phyloP scores from a whole-genome alignment of 345 rosid species.

The Noccaea caerulescens region DNA sequence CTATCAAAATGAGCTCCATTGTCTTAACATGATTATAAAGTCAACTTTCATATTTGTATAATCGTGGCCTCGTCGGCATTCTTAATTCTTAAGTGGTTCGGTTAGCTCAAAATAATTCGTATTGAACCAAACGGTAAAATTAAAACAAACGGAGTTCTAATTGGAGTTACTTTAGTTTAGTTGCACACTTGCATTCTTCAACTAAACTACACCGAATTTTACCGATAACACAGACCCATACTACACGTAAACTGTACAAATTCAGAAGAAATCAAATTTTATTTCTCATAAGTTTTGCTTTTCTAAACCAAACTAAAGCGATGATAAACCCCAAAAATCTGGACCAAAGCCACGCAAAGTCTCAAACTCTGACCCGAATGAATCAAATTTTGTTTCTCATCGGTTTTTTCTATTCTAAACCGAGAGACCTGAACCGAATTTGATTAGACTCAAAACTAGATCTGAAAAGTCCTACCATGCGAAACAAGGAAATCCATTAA shows the following conservation, averaged over 20 bases:
- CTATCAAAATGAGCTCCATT: slow-evolving; percentile 3
- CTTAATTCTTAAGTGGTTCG: slow-evolving; percentile 9
- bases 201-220: background rate
- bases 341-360: background rate
- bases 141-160: slow-evolving; percentile 3
- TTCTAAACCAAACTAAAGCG: background rate
- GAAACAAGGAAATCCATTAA: slow-evolving; percentile 28
- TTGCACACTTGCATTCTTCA: background rate
- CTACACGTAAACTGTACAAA: background rate
- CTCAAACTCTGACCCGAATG: background rate
- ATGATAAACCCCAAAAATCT: background rate
- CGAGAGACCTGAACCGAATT: background rate
- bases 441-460: background rate
- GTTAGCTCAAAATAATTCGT: background rate
- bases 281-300: slow-evolving; percentile 7
- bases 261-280: background rate
- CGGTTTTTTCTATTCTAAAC: slow-evolving; percentile 1
- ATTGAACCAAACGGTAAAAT: background rate
- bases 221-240: background rate
- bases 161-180: background rate
- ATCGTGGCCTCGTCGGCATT: background rate
- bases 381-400: background rate
- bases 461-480: slow-evolving; percentile 12
- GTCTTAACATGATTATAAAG: slow-evolving; percentile 28
- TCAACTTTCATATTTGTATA: slow-evolving; percentile 29